These are phyloP conservation scores for Marasmius fiardii DNA, from an alignment of 1,284 basidiomycete species.

Conservation along the genomic window DNA sequence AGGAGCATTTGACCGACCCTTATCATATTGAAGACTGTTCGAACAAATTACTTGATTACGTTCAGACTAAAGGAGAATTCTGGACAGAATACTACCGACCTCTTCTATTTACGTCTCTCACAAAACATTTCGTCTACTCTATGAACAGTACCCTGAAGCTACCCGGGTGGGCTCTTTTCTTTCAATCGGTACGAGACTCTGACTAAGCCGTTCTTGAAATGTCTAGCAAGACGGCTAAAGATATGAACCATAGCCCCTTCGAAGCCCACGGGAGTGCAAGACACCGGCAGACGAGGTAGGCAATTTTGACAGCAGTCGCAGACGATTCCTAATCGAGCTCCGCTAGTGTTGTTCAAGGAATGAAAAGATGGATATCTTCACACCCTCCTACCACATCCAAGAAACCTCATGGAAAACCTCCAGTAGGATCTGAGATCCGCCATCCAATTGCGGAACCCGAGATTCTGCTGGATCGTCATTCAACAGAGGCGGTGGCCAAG, in stretches of 20 bases:
- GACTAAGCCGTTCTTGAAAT: not conserved
- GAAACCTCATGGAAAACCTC: constrained; percentile 36
- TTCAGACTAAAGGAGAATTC: constrained; percentile 63
- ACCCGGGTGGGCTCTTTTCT: constrained; percentile 54
- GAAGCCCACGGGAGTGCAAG: constrained; percentile 48
- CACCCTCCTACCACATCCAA: constrained; percentile 38
- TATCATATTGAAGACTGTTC: constrained; percentile 59
- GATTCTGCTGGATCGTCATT: constrained; percentile 40
- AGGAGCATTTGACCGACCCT: constrained; percentile 62
- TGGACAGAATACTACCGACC: constrained; percentile 94
- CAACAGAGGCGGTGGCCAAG: constrained; percentile 62
- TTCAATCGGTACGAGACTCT: not conserved
- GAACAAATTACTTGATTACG: constrained; percentile 52
- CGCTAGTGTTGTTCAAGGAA: constrained; percentile 68
- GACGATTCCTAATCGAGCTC: not conserved
- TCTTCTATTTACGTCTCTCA: constrained; percentile 74
- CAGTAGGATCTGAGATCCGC: constrained; percentile 27
- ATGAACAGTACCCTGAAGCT: constrained; percentile 86
- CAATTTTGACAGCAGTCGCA: not conserved
- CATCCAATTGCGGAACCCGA: constrained; percentile 27
- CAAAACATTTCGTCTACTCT: constrained; percentile 82
- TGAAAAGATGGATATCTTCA: constrained; percentile 67
- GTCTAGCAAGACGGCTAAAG: constrained; percentile 62
- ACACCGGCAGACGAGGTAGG: constrained; percentile 40
- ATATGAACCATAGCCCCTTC: constrained; percentile 72